These are phyloP conservation scores for Arachis stenosperma DNA, from an alignment of 306 rosid species.

Conservation along the genomic window DNA sequence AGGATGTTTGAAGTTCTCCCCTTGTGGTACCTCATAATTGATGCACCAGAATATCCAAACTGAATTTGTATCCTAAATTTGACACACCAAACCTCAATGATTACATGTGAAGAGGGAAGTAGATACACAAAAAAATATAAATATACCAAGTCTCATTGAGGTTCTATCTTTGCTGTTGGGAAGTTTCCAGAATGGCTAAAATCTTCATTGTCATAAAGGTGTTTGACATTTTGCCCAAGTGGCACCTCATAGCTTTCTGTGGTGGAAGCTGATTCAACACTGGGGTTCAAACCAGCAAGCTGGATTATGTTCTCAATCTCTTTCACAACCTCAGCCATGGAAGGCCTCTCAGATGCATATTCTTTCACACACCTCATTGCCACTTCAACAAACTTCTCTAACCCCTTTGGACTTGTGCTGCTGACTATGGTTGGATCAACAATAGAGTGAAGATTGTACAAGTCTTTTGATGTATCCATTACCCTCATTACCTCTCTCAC, in stretches of 20 bases:
- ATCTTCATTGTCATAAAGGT: constrained; percentile 46
- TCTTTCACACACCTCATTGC: constrained; percentile 75
- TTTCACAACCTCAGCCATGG: constrained; percentile 75
- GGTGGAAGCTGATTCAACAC: constrained; percentile 54
- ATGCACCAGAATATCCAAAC: constrained; percentile 9
- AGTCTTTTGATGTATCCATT: constrained; percentile 59
- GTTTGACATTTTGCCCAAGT: constrained; percentile 10
- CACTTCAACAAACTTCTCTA: constrained; percentile 60
- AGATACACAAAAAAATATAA: not conserved
- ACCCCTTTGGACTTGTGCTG: constrained; percentile 47
- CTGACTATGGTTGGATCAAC: constrained; percentile 54
- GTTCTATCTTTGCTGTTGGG: constrained; percentile 49
- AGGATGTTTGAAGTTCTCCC: not conserved
- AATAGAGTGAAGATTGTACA: constrained; percentile 55
- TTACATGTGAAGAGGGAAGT: constrained; percentile 21
- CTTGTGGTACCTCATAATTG: not conserved
- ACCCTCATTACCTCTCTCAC: constrained; percentile 64
- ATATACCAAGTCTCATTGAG: constrained; percentile 40
- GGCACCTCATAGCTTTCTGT: constrained; percentile 50
- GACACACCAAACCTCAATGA: constrained; percentile 25
- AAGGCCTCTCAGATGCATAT: constrained; percentile 59
- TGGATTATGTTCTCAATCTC: constrained; percentile 66
- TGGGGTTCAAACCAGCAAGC: constrained; percentile 56
- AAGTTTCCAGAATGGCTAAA: constrained; percentile 54
- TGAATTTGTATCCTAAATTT: constrained; percentile 32